Evolutionary conservation across 1,284 basidiomycete genomes (phyloP), one percentile per base, ranked within the genome.

Genomic region (Somion occarium): DNA sequence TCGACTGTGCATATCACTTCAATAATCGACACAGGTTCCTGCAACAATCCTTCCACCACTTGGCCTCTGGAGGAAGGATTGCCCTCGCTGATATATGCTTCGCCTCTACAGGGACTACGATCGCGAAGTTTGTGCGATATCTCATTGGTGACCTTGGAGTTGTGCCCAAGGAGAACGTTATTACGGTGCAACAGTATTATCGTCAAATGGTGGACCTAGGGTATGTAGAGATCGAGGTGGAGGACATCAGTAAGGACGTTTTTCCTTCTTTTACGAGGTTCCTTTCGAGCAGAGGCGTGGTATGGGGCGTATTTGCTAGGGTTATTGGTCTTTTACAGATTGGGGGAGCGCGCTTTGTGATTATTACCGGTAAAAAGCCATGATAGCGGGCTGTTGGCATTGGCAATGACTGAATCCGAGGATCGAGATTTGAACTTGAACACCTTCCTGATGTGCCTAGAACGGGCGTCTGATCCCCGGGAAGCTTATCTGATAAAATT

Each of bases 1-100:
- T 88, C 24, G 86, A 90, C 61, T 86, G 84, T 53, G 82, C 84
- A 2, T 88, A 87, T 62, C 85, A 89, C 63, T 87, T 87, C 62
- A 61, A 72, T 5, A 79, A 81, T 1, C 73, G 82, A 19, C 52
- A 64, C 13, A 53, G 53, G 3, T 79, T 83, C 58, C 72, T 88
- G 26, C 60, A 65, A 5, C 77, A 83, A 56, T 64, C 72, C 1
- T 72, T 75, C 54, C 49, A 53, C 2, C 72, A 72, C 37, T 73
- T 88, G 1, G 60, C 62, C 0, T 69, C 71, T 3, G 76, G 76
- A 3, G 83, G 85, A 12, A 68, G 73, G 12, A 66, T 88, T 46
- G 82, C 79, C 2, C 75, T 86, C 13, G 85, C 82, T 5, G 87
- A 88, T 61, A 78, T 88, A 41, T 80, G 75, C 58, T 78, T 82